Evolutionary conservation across 164 flowering plant species (phyloP), one percentile per base, ranked within the genome.

Genomic region (Euptelea pleiosperma): DNA sequence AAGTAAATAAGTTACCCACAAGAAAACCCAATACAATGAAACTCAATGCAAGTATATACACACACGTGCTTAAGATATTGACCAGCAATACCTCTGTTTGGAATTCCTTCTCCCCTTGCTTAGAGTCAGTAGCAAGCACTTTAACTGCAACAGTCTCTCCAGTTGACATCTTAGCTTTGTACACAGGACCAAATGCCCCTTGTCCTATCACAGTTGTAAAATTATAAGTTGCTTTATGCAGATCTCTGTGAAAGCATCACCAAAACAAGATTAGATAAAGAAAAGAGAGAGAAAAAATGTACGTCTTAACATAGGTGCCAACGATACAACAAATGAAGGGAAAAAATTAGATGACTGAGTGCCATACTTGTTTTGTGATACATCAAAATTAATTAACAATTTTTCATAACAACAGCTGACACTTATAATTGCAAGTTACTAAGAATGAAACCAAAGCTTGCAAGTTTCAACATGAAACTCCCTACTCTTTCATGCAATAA

Each of bases 121-220:
- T 94, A 25, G 99, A 94, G 71, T 91, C 76, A 52, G 84, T 86
- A 34, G 96, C 92, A 28, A 94, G 93, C 21, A 91, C 85, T 77
- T 94, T 94, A 28, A 94, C 97, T 45, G 99, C 99, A 59, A 94
- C 93, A 15, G 77, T 79, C 74, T 88, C 99, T 62, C 95, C 99
- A 49, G 91, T 81, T 54, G 79, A 71, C 95, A 94, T 83, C 55
- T 85, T 83, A 66, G 99, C 99, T 81, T 77, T 94, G 68, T 86
- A 94, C 44, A 94, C 99, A 48, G 88, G 82, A 69, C 99, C 99
- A 83, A 86, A 94, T 62, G 99, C 93, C 46, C 99, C 99, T 69
- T 86, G 86, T 8, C 99, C 97, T 52, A 94, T 85, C 46, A 78
- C 44, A 44, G 96, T 83, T 31, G 97, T 94, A 63, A 94, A 94